Evolutionary conservation across 2,329 filamentous ascomycete genomes (phyloP).

Genomic region (Penicillium verrucosum): DNA sequence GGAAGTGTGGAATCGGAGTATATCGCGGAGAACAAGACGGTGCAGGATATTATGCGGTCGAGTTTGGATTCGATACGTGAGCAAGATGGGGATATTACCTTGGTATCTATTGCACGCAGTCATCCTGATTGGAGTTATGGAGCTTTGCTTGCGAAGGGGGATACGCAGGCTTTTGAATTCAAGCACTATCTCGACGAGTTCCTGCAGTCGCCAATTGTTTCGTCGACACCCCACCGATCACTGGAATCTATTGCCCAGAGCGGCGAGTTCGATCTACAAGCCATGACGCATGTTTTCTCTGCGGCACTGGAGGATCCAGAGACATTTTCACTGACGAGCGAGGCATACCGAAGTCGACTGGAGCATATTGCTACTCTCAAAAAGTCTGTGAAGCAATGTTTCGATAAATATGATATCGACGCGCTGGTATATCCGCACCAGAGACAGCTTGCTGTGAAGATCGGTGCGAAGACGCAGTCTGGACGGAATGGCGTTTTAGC

Average conservation of each 20-base stretch:
- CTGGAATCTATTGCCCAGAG: conserved; percentile 51
- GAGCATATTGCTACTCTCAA: conserved; percentile 54
- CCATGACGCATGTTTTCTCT: conserved; percentile 58
- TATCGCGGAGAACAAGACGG: conserved; percentile 52
- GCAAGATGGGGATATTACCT: conserved; percentile 20
- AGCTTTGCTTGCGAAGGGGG: conserved; percentile 45
- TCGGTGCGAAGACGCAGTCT: conserved; percentile 56
- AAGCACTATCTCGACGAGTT: conserved; percentile 56
- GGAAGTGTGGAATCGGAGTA: conserved; percentile 15
- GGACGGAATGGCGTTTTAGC: conserved; percentile 59
- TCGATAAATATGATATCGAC: conserved; percentile 51
- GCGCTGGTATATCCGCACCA: conserved; percentile 64
- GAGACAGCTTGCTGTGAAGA: conserved; percentile 58
- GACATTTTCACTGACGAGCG: conserved; percentile 51
- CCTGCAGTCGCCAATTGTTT: conserved; percentile 41
- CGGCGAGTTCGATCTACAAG: conserved; percentile 48
- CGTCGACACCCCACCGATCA: conserved; percentile 28
- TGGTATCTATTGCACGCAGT: conserved; percentile 50
- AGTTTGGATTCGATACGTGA: conserved; percentile 34
- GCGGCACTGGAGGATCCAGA: conserved; percentile 52
- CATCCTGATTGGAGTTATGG: conserved; percentile 16
- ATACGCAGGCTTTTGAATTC: conserved; percentile 62
- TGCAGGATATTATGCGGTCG: conserved; percentile 53
- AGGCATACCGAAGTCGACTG: conserved; percentile 49
- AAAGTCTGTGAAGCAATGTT: conserved; percentile 49